phyloP scores from a whole-genome alignment of 768 basidiomycete species.

The Hirschioporus abietinus region DNA sequence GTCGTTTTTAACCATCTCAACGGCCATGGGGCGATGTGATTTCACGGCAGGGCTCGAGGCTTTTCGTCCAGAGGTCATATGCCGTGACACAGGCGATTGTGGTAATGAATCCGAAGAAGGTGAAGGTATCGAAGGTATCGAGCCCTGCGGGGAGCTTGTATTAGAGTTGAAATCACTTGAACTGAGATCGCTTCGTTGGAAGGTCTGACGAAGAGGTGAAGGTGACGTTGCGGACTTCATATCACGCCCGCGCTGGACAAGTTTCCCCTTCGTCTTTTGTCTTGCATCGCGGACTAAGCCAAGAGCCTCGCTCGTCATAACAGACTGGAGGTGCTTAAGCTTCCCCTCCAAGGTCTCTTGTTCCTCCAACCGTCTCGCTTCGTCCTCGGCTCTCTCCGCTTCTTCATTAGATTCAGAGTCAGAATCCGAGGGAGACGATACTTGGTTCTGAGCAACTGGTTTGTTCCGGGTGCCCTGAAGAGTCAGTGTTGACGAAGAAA shows the following conservation, averaged over 20 bases:
- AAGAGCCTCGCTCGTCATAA: conserved; percentile 69
- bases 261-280: conserved; percentile 35
- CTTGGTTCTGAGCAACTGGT: conserved; percentile 9
- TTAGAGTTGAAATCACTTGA: conserved; percentile 72
- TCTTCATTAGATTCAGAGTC: conserved; percentile 42
- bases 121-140: conserved; percentile 79
- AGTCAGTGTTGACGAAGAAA: conserved; percentile 70
- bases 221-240: conserved; percentile 26
- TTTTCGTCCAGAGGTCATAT: conserved; percentile 44
- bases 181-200: conserved; percentile 36
- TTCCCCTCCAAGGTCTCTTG: conserved; percentile 64
- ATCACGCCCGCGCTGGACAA: conserved; percentile 39
- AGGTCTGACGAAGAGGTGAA: conserved; percentile 30
- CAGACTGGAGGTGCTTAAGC: conserved; percentile 58
- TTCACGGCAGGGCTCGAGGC: conserved; percentile 58
- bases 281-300: conserved; percentile 50
- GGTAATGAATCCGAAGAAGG: conserved; percentile 53
- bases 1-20: conserved; percentile 41
- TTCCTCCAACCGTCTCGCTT: conserved; percentile 59
- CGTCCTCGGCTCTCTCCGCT: conserved; percentile 62
- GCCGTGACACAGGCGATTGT: conserved; percentile 41
- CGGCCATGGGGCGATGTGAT: conserved; percentile 51
- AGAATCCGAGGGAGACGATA: conserved; percentile 20
- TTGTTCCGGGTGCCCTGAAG: conserved; percentile 42
- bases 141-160: conserved; percentile 67